Base-by-base conservation (phyloP, 2,329 filamentous ascomycete species). In the Aspergillus clavatus region DNA sequence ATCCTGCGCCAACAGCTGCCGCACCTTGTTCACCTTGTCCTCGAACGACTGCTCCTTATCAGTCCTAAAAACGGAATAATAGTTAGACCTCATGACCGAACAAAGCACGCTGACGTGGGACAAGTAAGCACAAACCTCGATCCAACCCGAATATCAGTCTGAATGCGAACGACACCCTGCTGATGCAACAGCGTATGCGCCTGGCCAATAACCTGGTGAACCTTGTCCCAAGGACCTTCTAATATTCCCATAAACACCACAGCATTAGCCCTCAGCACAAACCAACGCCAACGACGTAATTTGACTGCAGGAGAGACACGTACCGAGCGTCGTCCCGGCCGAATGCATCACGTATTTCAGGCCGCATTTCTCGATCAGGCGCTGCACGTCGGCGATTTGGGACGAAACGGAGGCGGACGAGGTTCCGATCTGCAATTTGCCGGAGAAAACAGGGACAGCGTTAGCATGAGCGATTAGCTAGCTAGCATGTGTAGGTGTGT, bases 171-270 rank as follows among this genome's bases (percentile, higher is more conserved):
- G 26, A 89, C 80, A n/a, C 89, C 89, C 48, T 81, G 79, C 48
- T 81, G 71, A 62, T 95, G 89, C 18, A 95, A 80, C 38, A 88
- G 73, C 0, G 79, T 78, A 70, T 95, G 89, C 3, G 87, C 87
- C 71, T 91, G 87, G n/a, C 89, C 89, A 55, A 95, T 86, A 22
- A 90, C 77, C 45, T 73, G 76, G 78, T 95, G 89, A 47, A 95
- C 89, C 24, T 86, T 81, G 54, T 94, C 87, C 91, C 93, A 97
- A 31, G 82, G 79, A 2, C 91, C 93, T 73, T 97, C 91, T 95
- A 56, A 51, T 46, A n/a, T n/a, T n/a, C n/a, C n/a, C n/a, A n/a
- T n/a, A n/a, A n/a, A n/a, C n/a, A n/a, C n/a, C n/a, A n/a, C n/a
- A n/a, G n/a, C 33, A 27, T 53, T 41, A 53, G 50, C 23, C 40